Conservation (phyloP, 2,329 filamentous ascomycete species). For the Epichloe brachyelytri region DNA sequence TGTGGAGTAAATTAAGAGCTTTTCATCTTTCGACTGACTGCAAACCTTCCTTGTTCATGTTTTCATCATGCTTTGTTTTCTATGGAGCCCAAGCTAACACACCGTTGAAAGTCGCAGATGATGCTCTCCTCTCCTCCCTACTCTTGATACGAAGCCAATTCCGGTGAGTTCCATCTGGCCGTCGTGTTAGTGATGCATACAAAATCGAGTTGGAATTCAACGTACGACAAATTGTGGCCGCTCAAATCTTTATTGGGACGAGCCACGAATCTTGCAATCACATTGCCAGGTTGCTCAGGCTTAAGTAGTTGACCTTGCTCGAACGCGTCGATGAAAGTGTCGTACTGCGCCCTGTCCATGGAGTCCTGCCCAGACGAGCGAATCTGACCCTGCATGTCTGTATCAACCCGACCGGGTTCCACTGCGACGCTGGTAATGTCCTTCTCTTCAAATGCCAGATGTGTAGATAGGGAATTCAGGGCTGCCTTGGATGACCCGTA, state of each 20-base stretch:
- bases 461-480: constrained; percentile 63
- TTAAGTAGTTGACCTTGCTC: constrained; percentile 58
- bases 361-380: constrained; percentile 42
- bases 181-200: constrained; percentile 9
- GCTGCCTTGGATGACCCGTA: constrained; percentile 80
- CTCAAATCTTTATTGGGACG: constrained; percentile 53
- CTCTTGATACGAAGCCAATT: constrained; percentile 41
- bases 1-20: constrained; percentile 60
- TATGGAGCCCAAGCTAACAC: constrained; percentile 5
- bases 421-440: constrained; percentile 61
- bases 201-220: constrained; percentile 8
- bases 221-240: constrained; percentile 62
- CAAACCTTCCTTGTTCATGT: constrained; percentile 16
- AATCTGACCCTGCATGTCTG: constrained; percentile 78
- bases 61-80: constrained; percentile 12
- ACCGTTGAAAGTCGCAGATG: not conserved
- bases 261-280: constrained; percentile 69
- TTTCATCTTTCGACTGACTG: constrained; percentile 77
- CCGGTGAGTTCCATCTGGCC: constrained; percentile 26
- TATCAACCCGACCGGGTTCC: constrained; percentile 72
- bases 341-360: constrained; percentile 47
- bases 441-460: constrained; percentile 65
- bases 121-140: constrained; percentile 4
- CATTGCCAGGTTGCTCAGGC: constrained; percentile 73
- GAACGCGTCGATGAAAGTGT: constrained; percentile 56